Evolutionary conservation across 805 yeast species (phyloP).

Genomic region (Cyberlindnera mycetangii): DNA sequence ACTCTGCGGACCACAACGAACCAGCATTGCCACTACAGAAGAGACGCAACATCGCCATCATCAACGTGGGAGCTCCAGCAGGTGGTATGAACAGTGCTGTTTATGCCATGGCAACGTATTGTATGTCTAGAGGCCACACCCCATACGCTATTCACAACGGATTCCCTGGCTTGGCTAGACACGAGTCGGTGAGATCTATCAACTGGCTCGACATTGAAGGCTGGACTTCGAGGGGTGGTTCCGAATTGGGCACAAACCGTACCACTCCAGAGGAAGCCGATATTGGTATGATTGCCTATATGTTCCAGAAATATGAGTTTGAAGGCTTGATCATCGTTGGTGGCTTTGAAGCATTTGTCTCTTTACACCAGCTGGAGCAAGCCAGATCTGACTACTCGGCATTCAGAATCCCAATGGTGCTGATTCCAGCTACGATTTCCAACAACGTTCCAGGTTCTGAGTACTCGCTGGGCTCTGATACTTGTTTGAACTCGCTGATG

Average conservation of each 20-base stretch:
- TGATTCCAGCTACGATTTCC: conserved; percentile 93
- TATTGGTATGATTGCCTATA: conserved; percentile 87
- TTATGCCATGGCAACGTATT: conserved; percentile 68
- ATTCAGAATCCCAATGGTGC: conserved; percentile 90
- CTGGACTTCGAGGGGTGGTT: conserved; percentile 89
- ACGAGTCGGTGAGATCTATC: conserved; percentile 74
- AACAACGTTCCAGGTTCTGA: conserved; percentile 98
- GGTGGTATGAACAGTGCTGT: conserved; percentile 92
- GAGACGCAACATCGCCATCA: conserved; percentile 73
- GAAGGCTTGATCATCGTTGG: conserved; percentile 92
- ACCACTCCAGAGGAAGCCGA: conserved; percentile 58
- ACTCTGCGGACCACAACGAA: conserved; percentile 57
- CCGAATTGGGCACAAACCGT: conserved; percentile 97
- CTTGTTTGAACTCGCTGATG: conserved; percentile 88
- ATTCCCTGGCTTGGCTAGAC: conserved; percentile 85
- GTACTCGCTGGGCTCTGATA: conserved; percentile 91
- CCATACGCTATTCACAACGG: conserved; percentile 91
- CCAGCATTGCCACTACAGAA: conserved; percentile 58
- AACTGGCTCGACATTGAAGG: conserved; percentile 84
- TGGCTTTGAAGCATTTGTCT: conserved; percentile 93
- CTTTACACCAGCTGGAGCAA: conserved; percentile 75
- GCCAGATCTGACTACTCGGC: conserved; percentile 82
- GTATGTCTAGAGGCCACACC: conserved; percentile 83
- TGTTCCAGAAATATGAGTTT: conserved; percentile 82
- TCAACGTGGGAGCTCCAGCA: conserved; percentile 96